Conservation (phyloP, 2,329 filamentous ascomycete species). For the Stachybotrys chlorohalonatus region DNA sequence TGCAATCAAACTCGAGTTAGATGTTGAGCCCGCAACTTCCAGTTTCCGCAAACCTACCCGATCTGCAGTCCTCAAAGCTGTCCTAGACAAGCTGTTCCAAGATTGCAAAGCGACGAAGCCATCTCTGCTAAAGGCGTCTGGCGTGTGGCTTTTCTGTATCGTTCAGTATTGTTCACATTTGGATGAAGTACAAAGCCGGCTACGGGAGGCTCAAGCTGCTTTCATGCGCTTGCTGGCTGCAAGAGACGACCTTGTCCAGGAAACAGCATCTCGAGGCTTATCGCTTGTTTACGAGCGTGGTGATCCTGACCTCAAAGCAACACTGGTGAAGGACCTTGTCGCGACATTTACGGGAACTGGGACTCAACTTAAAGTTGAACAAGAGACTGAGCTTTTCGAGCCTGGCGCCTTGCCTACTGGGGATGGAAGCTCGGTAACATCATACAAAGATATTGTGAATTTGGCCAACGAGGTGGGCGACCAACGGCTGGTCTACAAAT, state of each 20-base stretch:
- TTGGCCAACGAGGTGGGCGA: constrained; percentile 95
- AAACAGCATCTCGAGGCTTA: constrained; percentile 84
- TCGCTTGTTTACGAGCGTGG: constrained; percentile 93
- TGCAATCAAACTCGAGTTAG: constrained; percentile 63
- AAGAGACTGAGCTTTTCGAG: constrained; percentile 90
- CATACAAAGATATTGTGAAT: constrained; percentile 94
- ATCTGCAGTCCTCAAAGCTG: constrained; percentile 33
- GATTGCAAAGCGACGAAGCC: constrained; percentile 83
- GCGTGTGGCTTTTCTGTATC: constrained; percentile 89
- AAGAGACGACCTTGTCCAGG: constrained; percentile 88
- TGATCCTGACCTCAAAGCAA: constrained; percentile 67
- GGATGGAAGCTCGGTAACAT: constrained; percentile 81
- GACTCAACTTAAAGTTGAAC: constrained; percentile 70
- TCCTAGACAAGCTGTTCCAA: constrained; percentile 64
- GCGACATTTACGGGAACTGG: constrained; percentile 76
- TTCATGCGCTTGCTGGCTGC: constrained; percentile 85
- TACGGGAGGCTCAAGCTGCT: constrained; percentile 73
- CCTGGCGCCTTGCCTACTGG: constrained; percentile 83
- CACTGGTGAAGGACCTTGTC: constrained; percentile 80
- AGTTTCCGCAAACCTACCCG: constrained; percentile 28
- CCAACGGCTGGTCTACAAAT: constrained; percentile 91
- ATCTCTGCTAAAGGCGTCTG: constrained; percentile 80
- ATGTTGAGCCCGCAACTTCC: constrained; percentile 51
- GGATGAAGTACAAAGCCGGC: constrained; percentile 59
- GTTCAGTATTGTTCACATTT: constrained; percentile 83